These are phyloP conservation scores for Narthecium ossifragum DNA, from an alignment of 106 monocot genomes.

Conservation along the genomic window DNA sequence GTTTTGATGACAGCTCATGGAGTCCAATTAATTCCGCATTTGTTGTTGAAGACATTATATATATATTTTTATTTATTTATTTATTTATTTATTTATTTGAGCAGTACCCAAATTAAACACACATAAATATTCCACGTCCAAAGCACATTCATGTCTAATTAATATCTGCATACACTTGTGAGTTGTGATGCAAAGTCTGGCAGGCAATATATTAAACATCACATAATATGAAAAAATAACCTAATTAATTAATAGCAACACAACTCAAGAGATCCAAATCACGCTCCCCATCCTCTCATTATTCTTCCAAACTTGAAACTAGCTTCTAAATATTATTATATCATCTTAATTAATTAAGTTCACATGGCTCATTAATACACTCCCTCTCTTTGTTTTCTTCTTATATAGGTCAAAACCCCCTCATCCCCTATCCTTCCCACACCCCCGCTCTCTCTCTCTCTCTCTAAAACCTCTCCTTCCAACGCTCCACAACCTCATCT, in stretches of 20 bases:
- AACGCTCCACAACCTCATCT: neutral
- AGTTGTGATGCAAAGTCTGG: too few relatives aligned
- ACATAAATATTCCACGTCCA: too few relatives aligned
- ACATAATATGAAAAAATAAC: too few relatives aligned
- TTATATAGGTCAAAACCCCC: neutral
- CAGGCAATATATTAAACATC: too few relatives aligned
- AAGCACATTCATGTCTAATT: too few relatives aligned
- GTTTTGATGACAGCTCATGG: too few relatives aligned
- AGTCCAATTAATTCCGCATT: too few relatives aligned
- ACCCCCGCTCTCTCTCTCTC: neutral
- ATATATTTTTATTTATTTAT: too few relatives aligned
- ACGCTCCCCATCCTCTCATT: neutral
- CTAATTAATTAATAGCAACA: neutral
- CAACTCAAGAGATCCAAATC: neutral
- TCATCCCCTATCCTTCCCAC: neutral
- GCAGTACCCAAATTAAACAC: too few relatives aligned
- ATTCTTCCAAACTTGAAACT: neutral
- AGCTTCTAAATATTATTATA: neutral
- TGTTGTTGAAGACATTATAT: too few relatives aligned
- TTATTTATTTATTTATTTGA: too few relatives aligned
- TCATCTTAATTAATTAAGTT: neutral
- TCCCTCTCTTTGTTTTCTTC: neutral
- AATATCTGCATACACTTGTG: too few relatives aligned
- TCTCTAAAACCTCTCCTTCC: neutral
- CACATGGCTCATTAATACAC: constrained; percentile 5